Evolutionary conservation across 225 moss, liverwort and hornwort species (phyloP), one percentile per base, ranked within the genome.

Genomic region (Thuidium tamariscinum): DNA sequence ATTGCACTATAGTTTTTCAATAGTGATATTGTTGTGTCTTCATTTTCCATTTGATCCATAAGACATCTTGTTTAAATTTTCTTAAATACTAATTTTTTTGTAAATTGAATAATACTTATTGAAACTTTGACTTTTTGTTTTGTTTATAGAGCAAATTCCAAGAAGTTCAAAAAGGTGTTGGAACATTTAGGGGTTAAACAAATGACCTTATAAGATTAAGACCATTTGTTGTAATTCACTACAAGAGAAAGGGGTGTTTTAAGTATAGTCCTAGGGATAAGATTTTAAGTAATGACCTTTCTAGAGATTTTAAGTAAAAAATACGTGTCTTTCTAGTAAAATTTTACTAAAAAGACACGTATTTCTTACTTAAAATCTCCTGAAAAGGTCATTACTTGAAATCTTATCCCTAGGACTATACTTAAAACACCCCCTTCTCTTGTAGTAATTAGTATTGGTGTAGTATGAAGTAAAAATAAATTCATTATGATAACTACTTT

Each of bases 381-480:
- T n/a, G n/a, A n/a, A n/a, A n/a, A n/a, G n/a, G n/a, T n/a, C n/a
- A n/a, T n/a, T n/a, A n/a, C n/a, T n/a, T n/a, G n/a, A n/a, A n/a
- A n/a, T n/a, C n/a, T n/a, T n/a, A n/a, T n/a, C n/a, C n/a, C n/a
- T n/a, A n/a, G n/a, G n/a, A n/a, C n/a, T n/a, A n/a, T n/a, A n/a
- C n/a, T n/a, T n/a, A n/a, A n/a, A n/a, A n/a, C n/a, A n/a, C n/a
- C n/a, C n/a, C n/a, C n/a, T n/a, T n/a, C n/a, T n/a, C n/a, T n/a
- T n/a, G 44, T 25, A 6, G 44, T 44, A 44, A 44, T 6, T 5
- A 27, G 0, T 44, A 8, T 25, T 26, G 2, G 3, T 36, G 4
- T 42, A 0, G 0, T 42, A 42, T 29, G 3, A 9, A 44, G 16
- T 5, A 44, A 69, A 29, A 71, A 29, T 1, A 71, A 29, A 1